Evolutionary conservation across 2,329 filamentous ascomycete genomes (phyloP), one percentile per base, ranked within the genome.

Genomic region (Niveomyces coronatus): DNA sequence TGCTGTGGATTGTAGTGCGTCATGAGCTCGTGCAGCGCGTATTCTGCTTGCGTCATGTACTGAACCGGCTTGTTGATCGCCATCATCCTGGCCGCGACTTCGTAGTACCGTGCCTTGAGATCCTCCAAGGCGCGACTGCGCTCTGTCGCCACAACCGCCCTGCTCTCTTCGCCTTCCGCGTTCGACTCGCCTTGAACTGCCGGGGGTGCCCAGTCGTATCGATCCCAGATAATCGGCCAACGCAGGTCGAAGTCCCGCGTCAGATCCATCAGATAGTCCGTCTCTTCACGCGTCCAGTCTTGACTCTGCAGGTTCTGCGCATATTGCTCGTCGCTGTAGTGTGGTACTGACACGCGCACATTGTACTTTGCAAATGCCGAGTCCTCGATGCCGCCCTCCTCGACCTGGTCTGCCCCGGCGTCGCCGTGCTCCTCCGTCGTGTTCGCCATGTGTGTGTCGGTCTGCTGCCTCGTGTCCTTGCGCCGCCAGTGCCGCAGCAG

Each of bases 241-340:
- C 91, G 80, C 43, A 94, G 70, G 53, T 94, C 86, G 53, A 79
- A 94, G 32, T 88, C 82, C 41, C 71, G 71, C 11, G 77, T 84
- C 24, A 89, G 57, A 3, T 75, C 66, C 55, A 96, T 73, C 45
- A 98, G 62, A 54, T 95, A 95, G 55, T 95, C 87, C 8, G 91
- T 98, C 62, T 98, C 91, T 50, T 91, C 82, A 52, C 82, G 85
- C 11, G 83, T 81, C 91, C 91, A 98, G 49, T 89, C 79, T 11
- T 76, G 67, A 53, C 70, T 82, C 49, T 78, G 72, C 35, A 98
- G 62, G 44, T 82, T 76, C 41, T 76, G 70, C 43, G 80, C 74
- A 61, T 98, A 98, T 56, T 94, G 82, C 45, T 88, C 85, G 45
- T 93, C 82, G 44, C 76, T 86, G 60, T 96, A 96, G 43, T 79